These are phyloP conservation scores for Vaccinium darrowii DNA, from an alignment of 148 eudicot species.

Conservation along the genomic window DNA sequence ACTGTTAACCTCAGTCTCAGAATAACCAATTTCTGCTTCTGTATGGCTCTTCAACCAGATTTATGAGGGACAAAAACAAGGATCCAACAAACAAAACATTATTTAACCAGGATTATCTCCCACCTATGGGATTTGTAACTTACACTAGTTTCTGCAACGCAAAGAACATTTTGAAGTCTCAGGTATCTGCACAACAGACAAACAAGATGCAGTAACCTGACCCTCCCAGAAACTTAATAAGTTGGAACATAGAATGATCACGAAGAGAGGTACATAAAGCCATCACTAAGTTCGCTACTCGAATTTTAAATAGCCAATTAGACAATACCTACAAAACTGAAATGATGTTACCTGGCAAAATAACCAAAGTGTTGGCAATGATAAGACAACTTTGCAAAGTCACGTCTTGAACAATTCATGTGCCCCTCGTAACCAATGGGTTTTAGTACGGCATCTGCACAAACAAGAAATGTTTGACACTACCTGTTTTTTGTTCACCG, in stretches of 20 bases:
- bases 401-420: slow-evolving; percentile 23
- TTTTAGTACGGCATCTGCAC: slow-evolving; percentile 48
- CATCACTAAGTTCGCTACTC: not conserved
- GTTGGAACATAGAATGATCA: no score
- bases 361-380: slow-evolving; percentile 67
- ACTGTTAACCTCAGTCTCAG: not conserved
- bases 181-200: slow-evolving; percentile 52
- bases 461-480: slow-evolving; percentile 16
- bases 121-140: slow-evolving; percentile 32
- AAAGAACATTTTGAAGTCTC: slow-evolving; percentile 77
- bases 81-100: slow-evolving; percentile 8
- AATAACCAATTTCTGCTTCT: not conserved
- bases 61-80: not conserved
- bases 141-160: slow-evolving; percentile 69
- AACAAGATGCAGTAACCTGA: not conserved
- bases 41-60: not conserved
- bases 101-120: not conserved
- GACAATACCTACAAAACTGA: not conserved
- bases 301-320: not conserved
- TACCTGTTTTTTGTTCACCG: not conserved
- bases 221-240: not conserved
- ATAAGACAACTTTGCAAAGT: slow-evolving; percentile 47
- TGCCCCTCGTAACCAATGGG: slow-evolving; percentile 44
- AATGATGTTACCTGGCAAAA: slow-evolving; percentile 52
- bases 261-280: no score